phyloP scores from a whole-genome alignment of 1,139 yeast species.

The Yamadazyma dushanensis region DNA sequence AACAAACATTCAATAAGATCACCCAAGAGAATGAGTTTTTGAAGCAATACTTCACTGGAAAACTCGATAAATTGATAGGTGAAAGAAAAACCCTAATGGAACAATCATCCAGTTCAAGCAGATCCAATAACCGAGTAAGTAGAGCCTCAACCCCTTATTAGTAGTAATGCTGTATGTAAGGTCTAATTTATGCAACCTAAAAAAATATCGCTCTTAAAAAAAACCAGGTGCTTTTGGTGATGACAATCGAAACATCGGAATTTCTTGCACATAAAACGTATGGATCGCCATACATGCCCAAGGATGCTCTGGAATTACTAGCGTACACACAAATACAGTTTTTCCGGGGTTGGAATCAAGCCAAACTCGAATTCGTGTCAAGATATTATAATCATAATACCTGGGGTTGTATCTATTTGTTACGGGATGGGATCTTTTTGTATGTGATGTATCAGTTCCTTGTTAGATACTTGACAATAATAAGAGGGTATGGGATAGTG shows the following conservation, averaged over 20 bases:
- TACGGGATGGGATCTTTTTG: conserved; percentile 28
- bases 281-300: conserved; percentile 18
- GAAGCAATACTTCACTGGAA: conserved; percentile 28
- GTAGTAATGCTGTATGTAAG: background rate
- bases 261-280: conserved; percentile 8
- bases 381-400: conserved; percentile 12
- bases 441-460: conserved; percentile 19
- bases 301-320: conserved; percentile 10
- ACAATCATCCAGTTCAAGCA: conserved; percentile 27
- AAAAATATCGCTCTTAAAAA: background rate
- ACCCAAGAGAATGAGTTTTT: conserved; percentile 38
- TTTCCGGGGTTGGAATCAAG: no score
- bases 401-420: conserved; percentile 18
- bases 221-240: background rate
- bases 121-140: conserved; percentile 40
- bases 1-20: conserved; percentile 26
- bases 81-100: conserved; percentile 41
- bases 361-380: conserved; percentile 2
- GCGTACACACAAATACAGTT: conserved; percentile 5
- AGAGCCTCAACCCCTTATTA: conserved; percentile 41
- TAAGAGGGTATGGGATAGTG: conserved; percentile 43
- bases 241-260: background rate
- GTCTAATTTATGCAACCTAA: no score
- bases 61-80: conserved; percentile 38
- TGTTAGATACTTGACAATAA: conserved; percentile 8